Evolutionary conservation across 768 basidiomycete species (phyloP), one percentile per base, ranked within the genome.

Genomic region (Phanerodontia chrysosporium): DNA sequence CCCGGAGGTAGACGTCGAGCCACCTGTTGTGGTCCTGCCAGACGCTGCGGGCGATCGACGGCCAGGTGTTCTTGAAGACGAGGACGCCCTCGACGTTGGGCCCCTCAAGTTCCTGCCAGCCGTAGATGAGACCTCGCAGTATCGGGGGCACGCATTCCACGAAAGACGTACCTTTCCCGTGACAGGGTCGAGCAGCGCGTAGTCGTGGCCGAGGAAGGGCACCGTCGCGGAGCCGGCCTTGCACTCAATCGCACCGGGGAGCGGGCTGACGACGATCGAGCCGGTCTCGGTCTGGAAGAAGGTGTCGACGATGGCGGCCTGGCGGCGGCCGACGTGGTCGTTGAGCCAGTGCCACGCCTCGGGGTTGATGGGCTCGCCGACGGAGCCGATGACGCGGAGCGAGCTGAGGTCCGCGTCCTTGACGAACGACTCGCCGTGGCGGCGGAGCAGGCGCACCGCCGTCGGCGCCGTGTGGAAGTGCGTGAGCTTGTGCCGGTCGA

Each of bases 321-420:
- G 82, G 64, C 74, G 79, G 67, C 83, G 82, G 10, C 96, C 97
- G 55, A 97, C 95, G 68, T 93, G 84, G 68, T 97, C 94, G 72
- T 96, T 94, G 75, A 95, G 97, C 96, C 96, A 98, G 67, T 95
- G 84, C 96, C 97, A 98, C 12, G 96, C 96, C 72, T 98, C 96
- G 27, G 95, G 95, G 74, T 98, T 98, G 79, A 99, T 98, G 0
- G 97, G 97, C 76, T 99, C 97, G 57, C 96, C 97, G 46, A 98
- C 97, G 59, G 81, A 87, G 24, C 97, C 96, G 39, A 99, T 77
- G 7, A 97, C 89, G 58, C 97, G 86, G 58, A 99, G 74, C 16
- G 81, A 82, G 67, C 80, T 84, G 49, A 99, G 81, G 70, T 97
- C 93, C 74, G 93, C 81, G 10, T 81, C 77, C 69, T 91, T 80